Evolutionary conservation across 352 stramenopile species (phyloP).

Genomic region (Pythium pyrilobum): DNA sequence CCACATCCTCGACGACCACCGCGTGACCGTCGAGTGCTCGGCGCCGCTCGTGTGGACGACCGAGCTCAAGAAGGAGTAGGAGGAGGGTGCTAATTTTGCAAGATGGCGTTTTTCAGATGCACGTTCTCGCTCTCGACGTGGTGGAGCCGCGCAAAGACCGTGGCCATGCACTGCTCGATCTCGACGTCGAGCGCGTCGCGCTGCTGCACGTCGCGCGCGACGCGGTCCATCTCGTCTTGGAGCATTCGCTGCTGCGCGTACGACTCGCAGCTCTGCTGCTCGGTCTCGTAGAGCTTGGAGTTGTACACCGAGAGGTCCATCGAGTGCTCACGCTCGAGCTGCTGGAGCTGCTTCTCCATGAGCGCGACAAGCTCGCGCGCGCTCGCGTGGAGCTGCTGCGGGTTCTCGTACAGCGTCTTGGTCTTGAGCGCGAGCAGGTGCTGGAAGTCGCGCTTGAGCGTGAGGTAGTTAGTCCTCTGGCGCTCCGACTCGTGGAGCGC

Average conservation of each 20-base stretch:
- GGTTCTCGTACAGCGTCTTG: slow-evolving; percentile 32
- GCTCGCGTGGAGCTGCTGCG: slow-evolving; percentile 24
- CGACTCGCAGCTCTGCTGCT: slow-evolving; percentile 50
- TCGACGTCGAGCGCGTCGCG: slow-evolving; percentile 44
- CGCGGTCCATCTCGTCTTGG: slow-evolving; percentile 36
- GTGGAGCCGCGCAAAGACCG: slow-evolving; percentile 48
- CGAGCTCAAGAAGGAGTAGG: slow-evolving; percentile 45
- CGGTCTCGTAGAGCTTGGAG: slow-evolving; percentile 39
- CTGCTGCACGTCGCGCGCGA: slow-evolving; percentile 32
- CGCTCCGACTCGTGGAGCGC: slow-evolving; percentile 39
- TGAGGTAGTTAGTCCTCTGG: slow-evolving; percentile 34
- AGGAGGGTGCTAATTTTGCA: slow-evolving; percentile 2
- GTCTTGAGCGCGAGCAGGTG: slow-evolving; percentile 37
- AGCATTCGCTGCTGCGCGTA: slow-evolving; percentile 43
- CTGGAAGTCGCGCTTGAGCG: slow-evolving; percentile 47
- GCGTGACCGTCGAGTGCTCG: slow-evolving; percentile 66
- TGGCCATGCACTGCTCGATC: slow-evolving; percentile 52
- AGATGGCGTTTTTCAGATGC: slow-evolving; percentile 21
- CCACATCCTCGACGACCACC: slow-evolving; percentile 39
- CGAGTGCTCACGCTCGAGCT: slow-evolving; percentile 36
- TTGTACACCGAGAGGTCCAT: slow-evolving; percentile 37
- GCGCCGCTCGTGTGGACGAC: slow-evolving; percentile 88
- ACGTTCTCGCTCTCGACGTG: slow-evolving; percentile 46
- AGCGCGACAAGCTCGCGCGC: slow-evolving; percentile 32
- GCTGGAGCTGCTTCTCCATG: slow-evolving; percentile 36